Conservation (phyloP, 2,329 filamentous ascomycete genomes). For the Thelonectria discophora region DNA sequence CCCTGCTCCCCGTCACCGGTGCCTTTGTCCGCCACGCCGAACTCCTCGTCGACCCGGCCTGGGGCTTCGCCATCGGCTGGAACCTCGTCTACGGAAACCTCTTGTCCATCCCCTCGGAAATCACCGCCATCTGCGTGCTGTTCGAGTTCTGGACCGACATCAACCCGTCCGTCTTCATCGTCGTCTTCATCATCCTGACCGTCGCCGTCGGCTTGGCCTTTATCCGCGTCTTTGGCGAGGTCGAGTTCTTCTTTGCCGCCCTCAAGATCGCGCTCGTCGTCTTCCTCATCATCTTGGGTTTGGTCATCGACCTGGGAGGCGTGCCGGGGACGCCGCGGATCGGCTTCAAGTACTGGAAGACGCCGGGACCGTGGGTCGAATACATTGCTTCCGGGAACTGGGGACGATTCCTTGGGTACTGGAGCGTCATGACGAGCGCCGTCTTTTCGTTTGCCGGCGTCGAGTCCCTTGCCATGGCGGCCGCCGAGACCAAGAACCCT, state of each 20-base stretch:
- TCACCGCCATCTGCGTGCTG: conserved; percentile 54
- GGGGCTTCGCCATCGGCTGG: conserved; percentile 62
- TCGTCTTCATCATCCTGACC: conserved; percentile 38
- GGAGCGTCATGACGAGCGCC: conserved; percentile 68
- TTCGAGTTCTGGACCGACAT: conserved; percentile 50
- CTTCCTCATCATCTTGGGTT: conserved; percentile 57
- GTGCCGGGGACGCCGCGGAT: conserved; percentile 36
- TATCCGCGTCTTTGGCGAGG: conserved; percentile 58
- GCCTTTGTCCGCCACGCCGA: conserved; percentile 60
- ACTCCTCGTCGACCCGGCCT: conserved; percentile 63
- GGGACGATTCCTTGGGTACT: conserved; percentile 74
- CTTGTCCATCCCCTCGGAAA: conserved; percentile 61
- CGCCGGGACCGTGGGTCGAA: conserved; percentile 73
- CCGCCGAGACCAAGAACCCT: conserved; percentile 66
- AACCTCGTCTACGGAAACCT: conserved; percentile 63
- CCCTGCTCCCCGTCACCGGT: conserved; percentile 56
- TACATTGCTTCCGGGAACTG: conserved; percentile 66
- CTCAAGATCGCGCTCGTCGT: conserved; percentile 63
- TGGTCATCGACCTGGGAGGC: conserved; percentile 47
- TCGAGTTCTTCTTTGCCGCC: conserved; percentile 60
- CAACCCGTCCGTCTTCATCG: conserved; percentile 41
- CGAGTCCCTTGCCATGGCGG: conserved; percentile 68
- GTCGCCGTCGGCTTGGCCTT: conserved; percentile 54
- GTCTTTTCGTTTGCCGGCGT: conserved; percentile 76
- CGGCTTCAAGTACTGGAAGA: conserved; percentile 48